phyloP scores from a whole-genome alignment of 805 yeast species.

The Cyberlindnera euphorbiae region DNA sequence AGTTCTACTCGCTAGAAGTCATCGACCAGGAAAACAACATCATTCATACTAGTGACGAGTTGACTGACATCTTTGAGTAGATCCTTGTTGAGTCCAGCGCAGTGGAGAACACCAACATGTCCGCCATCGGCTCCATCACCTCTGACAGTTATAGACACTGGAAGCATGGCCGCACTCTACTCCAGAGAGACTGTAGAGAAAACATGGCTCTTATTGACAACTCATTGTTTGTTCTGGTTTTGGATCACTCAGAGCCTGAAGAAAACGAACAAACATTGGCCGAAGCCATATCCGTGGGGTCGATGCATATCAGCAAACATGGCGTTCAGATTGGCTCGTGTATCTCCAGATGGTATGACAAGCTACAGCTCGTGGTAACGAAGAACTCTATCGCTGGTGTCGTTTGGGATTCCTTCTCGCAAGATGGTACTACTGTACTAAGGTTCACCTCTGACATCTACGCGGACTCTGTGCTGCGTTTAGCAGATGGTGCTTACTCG shows the following conservation, averaged over 20 bases:
- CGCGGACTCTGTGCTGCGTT: constrained; percentile 81
- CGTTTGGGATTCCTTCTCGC: constrained; percentile 87
- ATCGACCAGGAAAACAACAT: constrained; percentile 63
- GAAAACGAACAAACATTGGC: constrained; percentile 36
- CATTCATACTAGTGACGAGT: constrained; percentile 60
- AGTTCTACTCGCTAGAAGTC: constrained; percentile 84
- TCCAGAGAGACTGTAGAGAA: constrained; percentile 36
- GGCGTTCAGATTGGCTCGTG: constrained; percentile 92
- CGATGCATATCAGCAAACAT: constrained; percentile 56
- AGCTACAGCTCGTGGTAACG: constrained; percentile 75
- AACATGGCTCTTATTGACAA: constrained; percentile 53
- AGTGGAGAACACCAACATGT: constrained; percentile 56
- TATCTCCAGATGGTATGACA: constrained; percentile 91
- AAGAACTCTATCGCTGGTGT: constrained; percentile 85
- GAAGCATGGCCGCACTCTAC: constrained; percentile 62
- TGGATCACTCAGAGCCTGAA: constrained; percentile 67
- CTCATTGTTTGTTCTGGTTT: constrained; percentile 73
- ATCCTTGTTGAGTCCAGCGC: constrained; percentile 63
- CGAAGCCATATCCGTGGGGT: constrained; percentile 80
- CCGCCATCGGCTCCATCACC: constrained; percentile 80
- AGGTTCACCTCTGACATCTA: constrained; percentile 85
- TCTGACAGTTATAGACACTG: constrained; percentile 83
- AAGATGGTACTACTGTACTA: constrained; percentile 88
- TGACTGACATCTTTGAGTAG: constrained; percentile 58
- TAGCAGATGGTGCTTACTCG: constrained; percentile 63